These are phyloP conservation scores for Rutstroemia sp. DNA, from an alignment of 2,329 filamentous ascomycete genomes.

Conservation along the genomic window DNA sequence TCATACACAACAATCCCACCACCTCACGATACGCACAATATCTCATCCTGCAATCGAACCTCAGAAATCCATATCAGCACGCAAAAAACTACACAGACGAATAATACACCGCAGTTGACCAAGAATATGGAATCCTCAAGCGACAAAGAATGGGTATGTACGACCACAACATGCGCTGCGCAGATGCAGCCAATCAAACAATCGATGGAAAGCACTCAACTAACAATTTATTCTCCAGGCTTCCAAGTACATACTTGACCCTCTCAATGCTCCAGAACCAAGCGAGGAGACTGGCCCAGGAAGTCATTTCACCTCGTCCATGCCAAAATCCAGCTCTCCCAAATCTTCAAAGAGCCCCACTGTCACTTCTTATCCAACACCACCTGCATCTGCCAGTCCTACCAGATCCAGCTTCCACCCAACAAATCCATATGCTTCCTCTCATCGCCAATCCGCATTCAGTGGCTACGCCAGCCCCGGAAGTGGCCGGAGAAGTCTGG, in stretches of 20 bases:
- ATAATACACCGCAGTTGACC: background rate
- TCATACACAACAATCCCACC: background rate
- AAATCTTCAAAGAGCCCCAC: conserved; percentile 12
- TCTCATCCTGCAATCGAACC: too few species aligned
- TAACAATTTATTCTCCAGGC: conserved; percentile 39
- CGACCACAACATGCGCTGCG: background rate
- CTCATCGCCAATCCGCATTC: conserved; percentile 21
- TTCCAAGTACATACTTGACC: conserved; percentile 59
- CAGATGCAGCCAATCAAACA: background rate
- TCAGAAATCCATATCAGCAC: too few species aligned
- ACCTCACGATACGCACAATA: too few species aligned
- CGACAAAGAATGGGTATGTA: conserved; percentile 9
- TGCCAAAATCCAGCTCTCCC: conserved; percentile 12
- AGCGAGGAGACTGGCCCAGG: conserved; percentile 60
- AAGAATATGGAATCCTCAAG: conserved; percentile 4
- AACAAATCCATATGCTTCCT: conserved; percentile 35
- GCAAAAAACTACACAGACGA: background rate
- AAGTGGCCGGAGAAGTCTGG: conserved; percentile 13
- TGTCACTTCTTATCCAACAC: conserved; percentile 36
- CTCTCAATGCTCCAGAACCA: conserved; percentile 60
- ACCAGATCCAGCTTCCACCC: conserved; percentile 39
- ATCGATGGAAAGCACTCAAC: background rate
- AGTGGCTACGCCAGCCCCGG: conserved; percentile 26
- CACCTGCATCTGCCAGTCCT: conserved; percentile 48
- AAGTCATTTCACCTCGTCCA: conserved; percentile 33